Conservation (phyloP, 2,329 filamentous ascomycete species). For the Leptographium radiaticola region DNA sequence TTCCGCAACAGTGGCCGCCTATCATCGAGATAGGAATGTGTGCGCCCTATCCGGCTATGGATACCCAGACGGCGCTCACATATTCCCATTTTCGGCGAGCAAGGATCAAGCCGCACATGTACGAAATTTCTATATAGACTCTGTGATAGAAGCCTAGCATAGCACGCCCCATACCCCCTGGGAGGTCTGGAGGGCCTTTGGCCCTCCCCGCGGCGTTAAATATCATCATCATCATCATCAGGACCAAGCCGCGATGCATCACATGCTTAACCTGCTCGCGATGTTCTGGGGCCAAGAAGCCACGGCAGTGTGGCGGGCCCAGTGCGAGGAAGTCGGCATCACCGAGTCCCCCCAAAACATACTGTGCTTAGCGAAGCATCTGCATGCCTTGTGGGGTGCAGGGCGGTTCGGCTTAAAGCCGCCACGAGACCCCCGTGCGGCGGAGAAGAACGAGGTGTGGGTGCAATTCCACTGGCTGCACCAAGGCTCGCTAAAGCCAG, state of each 20-base stretch:
- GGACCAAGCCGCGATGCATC: too few relatives aligned
- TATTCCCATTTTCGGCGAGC: not conserved
- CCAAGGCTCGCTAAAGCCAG: not conserved
- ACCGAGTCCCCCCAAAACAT: conserved; percentile 2
- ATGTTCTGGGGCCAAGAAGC: not conserved
- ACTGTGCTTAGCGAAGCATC: not conserved
- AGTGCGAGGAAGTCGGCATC: not conserved
- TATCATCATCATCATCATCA: too few relatives aligned
- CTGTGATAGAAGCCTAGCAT: too few relatives aligned
- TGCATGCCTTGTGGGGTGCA: not conserved
- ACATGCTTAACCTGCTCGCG: not conserved
- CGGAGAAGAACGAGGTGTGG: not conserved
- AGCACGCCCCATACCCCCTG: too few relatives aligned
- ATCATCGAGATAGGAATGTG: not conserved
- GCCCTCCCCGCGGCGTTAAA: too few relatives aligned
- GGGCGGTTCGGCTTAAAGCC: conserved; percentile 2
- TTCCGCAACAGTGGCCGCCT: not conserved
- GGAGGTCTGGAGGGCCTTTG: too few relatives aligned
- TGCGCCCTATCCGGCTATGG: not conserved
- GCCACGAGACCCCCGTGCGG: not conserved
- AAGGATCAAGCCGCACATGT: too few relatives aligned
- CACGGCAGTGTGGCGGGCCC: not conserved
- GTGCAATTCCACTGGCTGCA: conserved; percentile 2
- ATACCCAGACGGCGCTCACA: not conserved
- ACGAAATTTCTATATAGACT: too few relatives aligned